A percentile compares a stretch with the other conserved stretches of the same genome.
These are phyloP conservation scores for Plasmodium falciparum DNA, from an alignment of 169 alveolate genomes.

Conservation along the genomic window DNA sequence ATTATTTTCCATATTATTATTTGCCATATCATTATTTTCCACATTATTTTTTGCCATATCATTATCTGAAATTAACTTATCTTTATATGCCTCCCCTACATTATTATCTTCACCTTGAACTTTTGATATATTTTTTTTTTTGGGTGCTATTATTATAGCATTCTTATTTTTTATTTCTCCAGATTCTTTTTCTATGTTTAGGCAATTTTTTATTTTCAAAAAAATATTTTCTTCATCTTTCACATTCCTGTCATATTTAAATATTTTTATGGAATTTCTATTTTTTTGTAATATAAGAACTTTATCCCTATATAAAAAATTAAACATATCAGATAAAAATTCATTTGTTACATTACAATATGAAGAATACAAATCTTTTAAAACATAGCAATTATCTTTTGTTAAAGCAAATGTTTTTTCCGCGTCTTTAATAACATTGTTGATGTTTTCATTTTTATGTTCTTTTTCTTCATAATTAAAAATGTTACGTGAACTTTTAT, in stretches of 20 bases:
- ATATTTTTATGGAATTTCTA: conserved; percentile 23
- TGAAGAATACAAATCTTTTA: conserved; percentile 14
- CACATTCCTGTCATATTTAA: neutral
- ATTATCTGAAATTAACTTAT: no score
- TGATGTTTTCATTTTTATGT: neutral
- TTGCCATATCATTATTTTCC: no score
- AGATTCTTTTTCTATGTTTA: neutral
- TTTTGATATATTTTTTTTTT: no score
- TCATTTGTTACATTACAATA: conserved; percentile 37
- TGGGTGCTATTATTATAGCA: no score
- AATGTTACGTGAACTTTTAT: neutral
- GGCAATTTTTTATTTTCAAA: conserved; percentile 19
- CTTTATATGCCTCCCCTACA: no score
- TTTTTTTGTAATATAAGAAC: conserved; percentile 33
- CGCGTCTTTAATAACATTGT: neutral
- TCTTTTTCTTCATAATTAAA: neutral
- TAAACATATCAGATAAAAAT: conserved; percentile 13
- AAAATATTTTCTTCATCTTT: neutral
- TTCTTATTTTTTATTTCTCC: no score
- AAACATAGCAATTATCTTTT: conserved; percentile 27
- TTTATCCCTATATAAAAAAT: conserved; percentile 28
- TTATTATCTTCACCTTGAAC: no score
- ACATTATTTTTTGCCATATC: no score
- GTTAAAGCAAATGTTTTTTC: conserved; percentile 6
- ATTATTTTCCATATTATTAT: no score